phyloP scores from a whole-genome alignment of 176 grass and related monocot species.

The Avena atlantica region DNA sequence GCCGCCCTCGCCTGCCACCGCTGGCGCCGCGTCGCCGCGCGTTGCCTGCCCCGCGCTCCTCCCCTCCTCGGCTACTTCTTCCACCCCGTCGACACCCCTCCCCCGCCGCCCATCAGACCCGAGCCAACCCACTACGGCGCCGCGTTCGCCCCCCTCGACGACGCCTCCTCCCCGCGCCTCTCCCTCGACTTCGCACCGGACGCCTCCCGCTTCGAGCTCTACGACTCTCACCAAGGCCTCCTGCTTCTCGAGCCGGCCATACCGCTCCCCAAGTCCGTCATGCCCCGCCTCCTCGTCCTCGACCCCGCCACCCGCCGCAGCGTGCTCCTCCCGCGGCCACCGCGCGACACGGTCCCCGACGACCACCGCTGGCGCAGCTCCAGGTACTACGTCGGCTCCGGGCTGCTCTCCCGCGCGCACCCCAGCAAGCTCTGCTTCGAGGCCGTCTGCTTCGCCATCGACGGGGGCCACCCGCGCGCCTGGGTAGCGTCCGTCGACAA shows the following conservation, averaged over 20 bases:
- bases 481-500: constrained; percentile 35
- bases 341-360: neutral
- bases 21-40: constrained; percentile 15
- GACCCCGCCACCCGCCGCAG: neutral
- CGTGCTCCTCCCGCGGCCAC: constrained; percentile 17
- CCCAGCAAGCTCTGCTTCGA: constrained; percentile 29
- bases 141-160: neutral
- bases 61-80: constrained; percentile 14
- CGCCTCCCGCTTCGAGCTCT: constrained; percentile 16
- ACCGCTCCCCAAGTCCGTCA: neutral
- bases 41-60: neutral
- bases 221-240: constrained; percentile 37
- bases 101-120: neutral
- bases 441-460: constrained; percentile 38
- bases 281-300: constrained; percentile 12
- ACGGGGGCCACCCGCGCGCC: neutral
- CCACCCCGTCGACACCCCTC: neutral
- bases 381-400: constrained; percentile 20
- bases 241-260: neutral
- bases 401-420: constrained; percentile 19
- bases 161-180: neutral
- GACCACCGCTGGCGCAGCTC: neutral
- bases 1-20: constrained; percentile 22
- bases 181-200: constrained; percentile 12
- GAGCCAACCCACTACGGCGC: neutral